Evolutionary conservation across 1,139 yeast genomes (phyloP), one percentile per base, ranked within the genome.

Genomic region (Arxiozyma heterogenica): DNA sequence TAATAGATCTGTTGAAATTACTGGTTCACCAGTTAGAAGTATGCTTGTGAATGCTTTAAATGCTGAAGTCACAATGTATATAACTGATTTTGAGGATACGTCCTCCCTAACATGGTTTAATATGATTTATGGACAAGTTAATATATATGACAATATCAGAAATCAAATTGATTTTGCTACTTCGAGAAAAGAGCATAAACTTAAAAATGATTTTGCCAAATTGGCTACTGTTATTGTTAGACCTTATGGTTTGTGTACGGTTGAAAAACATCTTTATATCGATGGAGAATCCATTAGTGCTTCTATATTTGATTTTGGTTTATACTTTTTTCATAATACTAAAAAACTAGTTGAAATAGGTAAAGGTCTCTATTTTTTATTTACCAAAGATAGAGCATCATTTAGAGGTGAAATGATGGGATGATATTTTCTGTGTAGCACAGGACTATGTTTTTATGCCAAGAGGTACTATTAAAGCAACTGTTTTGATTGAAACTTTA

Each of bases 71-170:
- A 89, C 86, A 67, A 88, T 96, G 50, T 90, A 90, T 72, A 90
- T 90, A 97, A 84, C 94, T 49, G 97, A 90, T 74, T 87, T 90
- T 64, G 97, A 90, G 73, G 97, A 90, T 74, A 87, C 96, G 38
- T 83, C 90, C 64, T 84, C 97, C 41, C 98, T 98, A 63, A 91
- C 98, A 41, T 93, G 98, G 98, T 74, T 74, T 62, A 90, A 89
- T 73, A 79, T 88, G 77, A 81, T 87, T 58, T 77, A 81, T 62
- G 98, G 98, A 55, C 98, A 93, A 75, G 88, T 86, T 62, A 90
- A 93, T 73, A 76, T 93, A 66, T 90, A 82, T 73, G 98, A 93
- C 69, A 97, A 90, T 45, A 79, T 84, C 53, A 78, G 93, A 72
- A 79, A 83, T 65, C 79, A 83, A 66, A 76, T 84, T 65, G 73